Evolutionary conservation across 2,329 filamentous ascomycete species (phyloP), one percentile per base, ranked within the genome.

Genomic region (Colletotrichum sp.): DNA sequence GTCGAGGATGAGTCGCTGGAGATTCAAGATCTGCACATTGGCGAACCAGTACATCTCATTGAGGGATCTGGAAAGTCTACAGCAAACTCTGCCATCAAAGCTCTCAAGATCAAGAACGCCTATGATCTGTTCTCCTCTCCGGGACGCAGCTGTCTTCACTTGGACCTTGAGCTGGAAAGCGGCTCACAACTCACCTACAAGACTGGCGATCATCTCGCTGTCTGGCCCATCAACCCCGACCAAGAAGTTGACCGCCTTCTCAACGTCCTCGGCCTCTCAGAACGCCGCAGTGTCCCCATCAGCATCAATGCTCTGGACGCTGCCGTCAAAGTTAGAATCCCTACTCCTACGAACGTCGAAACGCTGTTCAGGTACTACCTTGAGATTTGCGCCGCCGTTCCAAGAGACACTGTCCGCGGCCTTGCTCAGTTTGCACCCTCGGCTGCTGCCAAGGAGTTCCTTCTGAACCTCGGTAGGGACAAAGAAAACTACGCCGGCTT

Each of bases 301-400:
- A 77, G 79, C 1, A 72, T 83, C 8, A 79, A 78, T 12, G 44
- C 80, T 11, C 32, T 81, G 1, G 81, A 81, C 13, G 72, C 78
- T 27, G 72, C 12, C 69, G 70, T 71, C 76, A 81, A 76, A 76
- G 63, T 78, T 27, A 76, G 70, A 6, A 69, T 88, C 1, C 87
- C 86, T 3, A 85, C 83, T 3, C 85, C 85, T 0, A 87, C 84
- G 1, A 86, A 85, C 0, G 78, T 84, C 6, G 78, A 84, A 2
- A 83, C 84, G 0, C 82, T 87, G 5, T 85, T 89, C 77, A 81
- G 83, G 7, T 82, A 88, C 76, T 87, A 89, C 70, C 84, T 90
- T 3, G 88, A 90, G 70, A 86, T 89, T 30, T 79, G 78, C 27
- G 82, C 79, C 1, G 66, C 72, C 2, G 79, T 83, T 8, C 81